A percentile compares a stretch with the other conserved stretches of the same genome.
These are phyloP conservation scores for Macrolepiota dolichaula DNA, from an alignment of 768 basidiomycete species.

Conservation along the genomic window DNA sequence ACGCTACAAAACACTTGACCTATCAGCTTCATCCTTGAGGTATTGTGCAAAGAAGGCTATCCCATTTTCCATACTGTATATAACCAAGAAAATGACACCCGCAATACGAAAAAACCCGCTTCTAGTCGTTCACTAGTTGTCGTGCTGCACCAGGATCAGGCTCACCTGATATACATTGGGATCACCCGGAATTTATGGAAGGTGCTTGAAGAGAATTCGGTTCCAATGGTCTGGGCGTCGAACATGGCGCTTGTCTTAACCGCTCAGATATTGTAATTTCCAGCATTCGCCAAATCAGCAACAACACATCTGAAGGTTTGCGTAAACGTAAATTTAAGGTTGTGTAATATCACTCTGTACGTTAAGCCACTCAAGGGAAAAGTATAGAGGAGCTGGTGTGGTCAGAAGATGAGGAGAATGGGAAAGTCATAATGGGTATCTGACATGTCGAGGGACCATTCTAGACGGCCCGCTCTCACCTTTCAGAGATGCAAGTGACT, in stretches of 20 bases:
- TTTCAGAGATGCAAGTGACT: constrained; percentile 35
- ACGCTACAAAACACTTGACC: background rate
- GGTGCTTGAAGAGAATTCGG: constrained; percentile 41
- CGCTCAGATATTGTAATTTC: constrained; percentile 48
- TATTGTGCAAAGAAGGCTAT: constrained; percentile 61
- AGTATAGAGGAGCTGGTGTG: constrained; percentile 66
- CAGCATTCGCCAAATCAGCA: constrained; percentile 50
- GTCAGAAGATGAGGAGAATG: constrained; percentile 68
- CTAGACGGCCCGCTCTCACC: constrained; percentile 90
- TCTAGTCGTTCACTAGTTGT: constrained; percentile 55
- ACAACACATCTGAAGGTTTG: constrained; percentile 59
- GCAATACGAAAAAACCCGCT: constrained; percentile 47
- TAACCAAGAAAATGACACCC: constrained; percentile 72
- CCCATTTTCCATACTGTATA: constrained; percentile 57
- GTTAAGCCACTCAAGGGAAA: constrained; percentile 42
- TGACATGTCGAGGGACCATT: constrained; percentile 65
- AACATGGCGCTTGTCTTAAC: constrained; percentile 57
- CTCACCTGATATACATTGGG: constrained; percentile 66
- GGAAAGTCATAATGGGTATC: constrained; percentile 70
- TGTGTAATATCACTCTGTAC: constrained; percentile 82
- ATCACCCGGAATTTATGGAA: constrained; percentile 71
- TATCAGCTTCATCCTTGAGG: constrained; percentile 53
- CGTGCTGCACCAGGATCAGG: constrained; percentile 79
- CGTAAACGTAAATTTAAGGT: constrained; percentile 49
- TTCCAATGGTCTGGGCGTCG: constrained; percentile 68